Evolutionary conservation across 495 filamentous ascomycete species (phyloP), one percentile per base, ranked within the genome.

Genomic region (Articulospora tetracladia): DNA sequence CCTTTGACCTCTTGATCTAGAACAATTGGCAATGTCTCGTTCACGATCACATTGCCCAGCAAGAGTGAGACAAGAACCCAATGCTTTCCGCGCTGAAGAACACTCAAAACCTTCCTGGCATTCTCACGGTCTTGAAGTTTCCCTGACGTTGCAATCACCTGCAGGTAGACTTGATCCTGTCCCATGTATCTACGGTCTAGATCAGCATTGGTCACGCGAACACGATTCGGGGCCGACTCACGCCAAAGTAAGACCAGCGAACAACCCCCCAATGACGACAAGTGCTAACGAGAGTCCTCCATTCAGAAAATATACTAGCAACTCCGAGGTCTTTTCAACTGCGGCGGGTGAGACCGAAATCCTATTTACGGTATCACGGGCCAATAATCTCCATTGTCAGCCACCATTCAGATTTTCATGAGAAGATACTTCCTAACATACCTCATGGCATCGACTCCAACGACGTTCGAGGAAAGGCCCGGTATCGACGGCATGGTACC

Each of bases 241-340:
- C 57, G 57, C 57, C 47, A 59, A 25, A 53, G 57, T 59, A 23
- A 59, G 34, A 17, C 57, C 57, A 34, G 57, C 57, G 26, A 59
- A 59, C 20, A 59, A 44, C 17, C 57, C 57, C 12, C 57, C 57
- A 13, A 59, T 20, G 1, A 59, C 10, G 20, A 59, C 44, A 2
- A 59, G 24, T n/a, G 52, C 6, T 13, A 53, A 2, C 28, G 57
- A 59, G 19, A 59, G 23, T 3, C 46, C 57, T 20, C 57, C 48
- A 52, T 59, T 51, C 10, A 59, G 6, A 20, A 23, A 28, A 17
- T 23, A 49, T 17, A 27, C 30, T 19, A 55, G 22, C 28, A 67
- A 63, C 20, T 70, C 17, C 4, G 61, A 53, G 10, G 68, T 66
- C 19, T 24, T 27, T 11, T 50, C 47, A 24, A 24, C 25, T 10